Evolutionary conservation across 176 grass and related monocot species (phyloP), one percentile per base, ranked within the genome.

Genomic region (Oryza meridionalis): DNA sequence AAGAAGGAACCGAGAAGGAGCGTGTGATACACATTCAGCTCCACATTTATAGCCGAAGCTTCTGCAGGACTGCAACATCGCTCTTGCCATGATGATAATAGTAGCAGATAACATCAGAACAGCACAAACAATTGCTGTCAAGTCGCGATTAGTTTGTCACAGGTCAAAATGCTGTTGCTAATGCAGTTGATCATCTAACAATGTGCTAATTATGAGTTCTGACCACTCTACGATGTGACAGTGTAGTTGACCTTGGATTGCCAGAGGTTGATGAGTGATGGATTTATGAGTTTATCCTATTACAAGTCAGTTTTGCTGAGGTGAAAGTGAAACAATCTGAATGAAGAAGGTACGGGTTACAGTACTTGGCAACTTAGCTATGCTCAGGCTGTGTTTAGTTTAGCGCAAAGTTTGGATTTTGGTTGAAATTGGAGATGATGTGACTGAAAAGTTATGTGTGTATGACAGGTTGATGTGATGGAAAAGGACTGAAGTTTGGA

Each of bases 11-110:
- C 50, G 12, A 22, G 73, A 59, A 76, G 11, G 17, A 58, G 31
- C 50, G 35, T 58, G 51, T 47, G 27, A 76, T 84, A 29, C 64
- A 75, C 43, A 75, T 66, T 74, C 44, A 31, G 51, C 16, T 55
- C 17, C 51, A 32, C 71, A 65, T 75, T 65, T 73, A 45, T 31
- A 31, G 3, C 35, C 32, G 13, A 37, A 75, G 71, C 29, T 66
- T 67, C 81, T 55, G 50, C 50, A 51, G 5, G 3, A 35, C 0
- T 35, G 33, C 33, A 35, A 53, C 50, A 53, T 53, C 22, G 61
- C 24, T 17, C 32, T 47, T 74, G 27, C 26, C 33, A 9, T n/a
- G 7, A 61, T 24, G 58, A 24, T 24, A 62, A 62, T 24, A 62
- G n/a, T 62, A 24, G 3, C 58, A 62, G n/a, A 62, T 11, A 24